Percentiles rank a stretch among this genome's conserved stretches.
Evolutionary conservation across 345 rosid species (phyloP).

Genomic region (Gossypium turneri): DNA sequence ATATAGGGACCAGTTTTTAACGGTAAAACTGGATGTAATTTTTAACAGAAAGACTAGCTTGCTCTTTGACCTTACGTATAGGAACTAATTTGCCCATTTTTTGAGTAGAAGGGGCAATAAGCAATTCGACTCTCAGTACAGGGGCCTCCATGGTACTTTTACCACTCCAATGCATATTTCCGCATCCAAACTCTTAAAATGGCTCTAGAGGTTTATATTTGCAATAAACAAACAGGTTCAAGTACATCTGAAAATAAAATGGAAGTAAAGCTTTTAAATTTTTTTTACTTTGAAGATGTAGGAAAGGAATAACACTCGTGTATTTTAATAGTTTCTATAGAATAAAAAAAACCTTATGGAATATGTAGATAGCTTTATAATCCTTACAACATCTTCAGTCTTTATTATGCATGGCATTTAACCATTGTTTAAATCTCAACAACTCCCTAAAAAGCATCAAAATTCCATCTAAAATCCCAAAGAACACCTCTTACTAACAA

Average conservation of each 20-base stretch:
- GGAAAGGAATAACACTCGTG: neutral
- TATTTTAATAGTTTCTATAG: neutral
- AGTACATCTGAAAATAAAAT: neutral
- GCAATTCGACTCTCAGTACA: too few species aligned
- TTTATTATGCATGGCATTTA: neutral
- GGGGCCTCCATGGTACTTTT: too few species aligned
- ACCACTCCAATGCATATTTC: neutral
- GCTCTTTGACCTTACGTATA: too few species aligned
- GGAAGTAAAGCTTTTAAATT: neutral
- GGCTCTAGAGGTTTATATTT: neutral
- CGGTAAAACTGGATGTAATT: too few species aligned
- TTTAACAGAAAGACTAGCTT: too few species aligned
- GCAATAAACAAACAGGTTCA: neutral
- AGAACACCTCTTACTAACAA: neutral
- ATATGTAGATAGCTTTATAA: neutral
- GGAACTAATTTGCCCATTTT: too few species aligned
- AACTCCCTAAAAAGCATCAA: neutral
- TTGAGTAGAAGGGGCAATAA: too few species aligned
- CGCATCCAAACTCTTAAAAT: neutral
- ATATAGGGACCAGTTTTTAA: too few species aligned
- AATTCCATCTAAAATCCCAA: neutral
- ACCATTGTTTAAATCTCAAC: neutral
- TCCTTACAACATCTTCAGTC: neutral
- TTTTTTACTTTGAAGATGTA: neutral
- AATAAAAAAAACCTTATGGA: neutral